These are phyloP conservation scores for Pseudoscleropodium purum DNA, from an alignment of 225 moss, liverwort and hornwort species.

Conservation along the genomic window DNA sequence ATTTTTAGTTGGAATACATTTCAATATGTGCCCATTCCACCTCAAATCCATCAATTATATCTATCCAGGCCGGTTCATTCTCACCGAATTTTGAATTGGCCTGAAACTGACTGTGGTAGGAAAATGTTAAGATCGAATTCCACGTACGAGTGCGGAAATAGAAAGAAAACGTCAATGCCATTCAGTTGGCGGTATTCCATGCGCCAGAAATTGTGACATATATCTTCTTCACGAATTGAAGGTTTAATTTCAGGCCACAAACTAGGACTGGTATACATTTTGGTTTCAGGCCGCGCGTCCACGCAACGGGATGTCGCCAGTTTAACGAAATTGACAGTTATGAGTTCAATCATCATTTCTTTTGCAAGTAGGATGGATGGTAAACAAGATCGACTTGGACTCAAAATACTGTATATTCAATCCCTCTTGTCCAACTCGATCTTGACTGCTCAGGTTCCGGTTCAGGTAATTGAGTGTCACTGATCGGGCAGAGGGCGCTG, in stretches of 20 bases:
- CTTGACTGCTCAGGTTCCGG: background rate
- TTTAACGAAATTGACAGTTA: background rate
- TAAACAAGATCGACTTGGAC: background rate
- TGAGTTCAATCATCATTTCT: background rate
- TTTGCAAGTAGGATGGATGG: background rate
- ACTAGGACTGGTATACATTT: no score
- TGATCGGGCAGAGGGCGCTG: background rate
- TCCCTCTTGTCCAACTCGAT: background rate
- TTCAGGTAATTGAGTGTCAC: constrained; percentile 1
- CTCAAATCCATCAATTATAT: background rate
- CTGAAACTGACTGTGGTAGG: background rate
- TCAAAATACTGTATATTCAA: background rate
- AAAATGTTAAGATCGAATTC: background rate
- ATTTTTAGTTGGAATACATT: background rate
- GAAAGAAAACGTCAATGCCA: background rate
- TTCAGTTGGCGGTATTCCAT: background rate
- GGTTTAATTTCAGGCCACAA: no score
- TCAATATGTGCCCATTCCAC: background rate
- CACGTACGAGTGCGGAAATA: background rate
- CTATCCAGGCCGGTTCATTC: background rate
- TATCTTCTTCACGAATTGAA: no score
- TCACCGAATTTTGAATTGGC: background rate
- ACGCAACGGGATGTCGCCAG: background rate
- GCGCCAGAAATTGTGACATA: no score
- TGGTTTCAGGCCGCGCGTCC: no score